Evolutionary conservation across 306 rosid species (phyloP).

Genomic region (Rosa chinensis): DNA sequence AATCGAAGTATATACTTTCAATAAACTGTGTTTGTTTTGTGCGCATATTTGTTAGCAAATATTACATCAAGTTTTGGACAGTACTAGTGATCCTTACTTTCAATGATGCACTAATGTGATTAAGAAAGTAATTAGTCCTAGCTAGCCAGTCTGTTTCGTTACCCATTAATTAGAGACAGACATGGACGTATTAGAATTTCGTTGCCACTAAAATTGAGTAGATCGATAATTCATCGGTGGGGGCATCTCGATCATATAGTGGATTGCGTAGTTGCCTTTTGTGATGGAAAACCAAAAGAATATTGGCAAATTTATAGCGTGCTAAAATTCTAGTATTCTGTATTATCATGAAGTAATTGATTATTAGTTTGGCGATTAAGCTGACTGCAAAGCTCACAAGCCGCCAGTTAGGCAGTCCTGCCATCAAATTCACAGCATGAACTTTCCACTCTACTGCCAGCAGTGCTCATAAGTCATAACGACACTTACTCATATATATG

Average conservation of each 20-base stretch:
- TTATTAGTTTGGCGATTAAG: background rate
- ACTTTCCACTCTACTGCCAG: background rate
- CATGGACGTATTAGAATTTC: background rate
- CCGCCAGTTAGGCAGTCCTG: constrained; percentile 29
- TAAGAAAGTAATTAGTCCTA: background rate
- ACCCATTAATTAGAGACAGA: background rate
- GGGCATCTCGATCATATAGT: background rate
- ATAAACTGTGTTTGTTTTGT: background rate
- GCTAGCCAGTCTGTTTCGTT: background rate
- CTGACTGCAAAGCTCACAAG: constrained; percentile 1
- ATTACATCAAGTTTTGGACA: background rate
- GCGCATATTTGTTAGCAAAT: background rate
- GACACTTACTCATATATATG: too few relatives aligned
- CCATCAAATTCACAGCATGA: background rate
- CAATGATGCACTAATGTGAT: background rate
- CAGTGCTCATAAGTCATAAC: background rate
- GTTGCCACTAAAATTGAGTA: background rate
- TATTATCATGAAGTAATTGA: background rate
- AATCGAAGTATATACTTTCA: background rate
- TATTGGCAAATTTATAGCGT: background rate
- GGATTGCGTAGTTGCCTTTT: background rate
- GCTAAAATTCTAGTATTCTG: background rate
- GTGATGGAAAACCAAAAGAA: background rate
- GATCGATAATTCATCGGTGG: background rate
- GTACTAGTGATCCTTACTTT: background rate